Evolutionary conservation across 106 monocot species (phyloP).

Genomic region (Dendrobium nobile): DNA sequence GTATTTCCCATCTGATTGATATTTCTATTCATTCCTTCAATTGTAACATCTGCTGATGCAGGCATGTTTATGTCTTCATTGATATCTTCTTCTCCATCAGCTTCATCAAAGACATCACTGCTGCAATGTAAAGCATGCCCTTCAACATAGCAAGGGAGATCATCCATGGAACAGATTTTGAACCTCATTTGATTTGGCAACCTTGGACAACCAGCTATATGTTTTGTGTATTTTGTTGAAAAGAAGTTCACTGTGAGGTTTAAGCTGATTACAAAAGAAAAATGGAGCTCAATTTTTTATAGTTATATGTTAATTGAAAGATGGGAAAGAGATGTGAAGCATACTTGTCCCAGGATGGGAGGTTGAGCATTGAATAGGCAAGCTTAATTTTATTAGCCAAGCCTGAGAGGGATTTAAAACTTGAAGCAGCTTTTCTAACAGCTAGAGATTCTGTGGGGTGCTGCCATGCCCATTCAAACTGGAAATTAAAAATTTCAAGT

Average conservation of each 20-base stretch:
- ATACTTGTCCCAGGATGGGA: slow-evolving; percentile 88
- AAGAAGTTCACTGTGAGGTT: slow-evolving; percentile 84
- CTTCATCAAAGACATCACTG: slow-evolving; percentile 17
- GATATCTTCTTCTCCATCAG: background rate
- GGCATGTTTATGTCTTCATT: background rate
- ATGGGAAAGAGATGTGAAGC: background rate
- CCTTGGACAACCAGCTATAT: slow-evolving; percentile 50
- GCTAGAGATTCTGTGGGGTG: slow-evolving; percentile 82
- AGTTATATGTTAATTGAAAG: background rate
- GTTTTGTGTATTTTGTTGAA: slow-evolving; percentile 69
- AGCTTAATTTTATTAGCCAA: slow-evolving; percentile 76
- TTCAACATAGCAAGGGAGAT: slow-evolving; percentile 66
- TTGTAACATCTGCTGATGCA: too few relatives aligned
- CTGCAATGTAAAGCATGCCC: slow-evolving; percentile 16
- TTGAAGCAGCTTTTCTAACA: slow-evolving; percentile 76
- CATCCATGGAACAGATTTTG: slow-evolving; percentile 57
- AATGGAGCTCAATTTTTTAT: background rate
- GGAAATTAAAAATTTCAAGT: slow-evolving; percentile 1
- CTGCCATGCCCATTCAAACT: slow-evolving; percentile 99
- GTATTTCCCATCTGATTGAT: background rate
- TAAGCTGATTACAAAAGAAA: slow-evolving; percentile 37
- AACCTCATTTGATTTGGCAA: slow-evolving; percentile 80
- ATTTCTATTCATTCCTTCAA: background rate
- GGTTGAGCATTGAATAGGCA: slow-evolving; percentile 83
- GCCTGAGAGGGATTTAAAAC: slow-evolving; percentile 74